Evolutionary conservation across 768 basidiomycete species (phyloP), one percentile per base, ranked within the genome.

Genomic region (Naematelia encephala): DNA sequence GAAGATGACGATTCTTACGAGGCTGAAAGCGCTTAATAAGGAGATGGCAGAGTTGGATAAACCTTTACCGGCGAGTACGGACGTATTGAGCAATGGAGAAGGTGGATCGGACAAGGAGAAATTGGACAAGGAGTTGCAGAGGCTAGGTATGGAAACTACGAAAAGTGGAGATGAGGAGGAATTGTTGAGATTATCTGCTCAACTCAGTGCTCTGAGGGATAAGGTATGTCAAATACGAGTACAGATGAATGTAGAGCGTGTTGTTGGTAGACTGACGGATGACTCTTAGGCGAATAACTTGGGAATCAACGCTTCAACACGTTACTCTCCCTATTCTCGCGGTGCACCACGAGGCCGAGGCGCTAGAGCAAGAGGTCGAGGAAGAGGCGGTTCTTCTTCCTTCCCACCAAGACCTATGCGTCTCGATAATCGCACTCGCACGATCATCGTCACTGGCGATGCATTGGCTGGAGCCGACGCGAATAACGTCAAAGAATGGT

Each of bases 381-480:
- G 51, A 14, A 3, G 51, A 22, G 55, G 55, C 47, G 55, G 44
- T 12, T 5, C 27, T 5, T 21, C 27, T 5, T 21, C 25, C 30
- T 57, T 29, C 28, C 47, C 58, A 14, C 82, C 87, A 43, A 80
- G 81, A 10, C 90, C 86, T 68, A 88, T 94, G 87, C 88, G 88
- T 71, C 83, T 96, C 26, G 91, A 96, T 76, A 91, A 92, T 70
- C 84, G 91, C 16, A 88, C 91, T 10, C 88, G 86, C 79, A 86
- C 84, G 76, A 78, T 96, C 22, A 77, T 87, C 21, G 80, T 96
- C 26, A 87, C 89, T 69, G 88, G 87, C 34, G 84, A 83, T 8
- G 77, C 73, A 16, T 77, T 80, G 30, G 81, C 82, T 19, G 80
- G 80, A n/a, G 80, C 80, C 27, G 59, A 60, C 3, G 71, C 69